Conservation (phyloP, 768 basidiomycete species). For the Podaxis pistillaris region DNA sequence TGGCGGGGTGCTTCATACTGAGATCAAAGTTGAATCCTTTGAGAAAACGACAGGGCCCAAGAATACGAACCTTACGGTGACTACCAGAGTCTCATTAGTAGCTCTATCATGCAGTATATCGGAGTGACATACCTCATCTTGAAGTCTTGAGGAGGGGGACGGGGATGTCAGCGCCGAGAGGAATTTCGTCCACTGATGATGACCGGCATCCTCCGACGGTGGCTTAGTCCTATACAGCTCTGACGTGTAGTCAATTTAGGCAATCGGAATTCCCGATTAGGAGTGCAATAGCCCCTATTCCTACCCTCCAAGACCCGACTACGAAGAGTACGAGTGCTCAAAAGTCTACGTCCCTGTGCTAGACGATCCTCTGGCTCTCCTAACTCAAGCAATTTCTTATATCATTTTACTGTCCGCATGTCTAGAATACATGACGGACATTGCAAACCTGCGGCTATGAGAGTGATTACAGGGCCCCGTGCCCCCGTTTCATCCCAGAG, state of each 20-base stretch:
- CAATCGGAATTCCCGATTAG: background rate
- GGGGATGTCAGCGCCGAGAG: slow-evolving; percentile 30
- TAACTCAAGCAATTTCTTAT: no score
- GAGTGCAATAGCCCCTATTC: background rate
- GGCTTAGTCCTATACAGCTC: slow-evolving; percentile 43
- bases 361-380: no score
- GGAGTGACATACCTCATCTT: slow-evolving; percentile 60
- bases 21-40: slow-evolving; percentile 15
- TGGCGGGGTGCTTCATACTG: slow-evolving; percentile 99
- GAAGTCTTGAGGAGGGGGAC: slow-evolving; percentile 40
- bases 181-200: slow-evolving; percentile 24
- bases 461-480: background rate
- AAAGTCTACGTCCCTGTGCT: background rate
- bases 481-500: background rate
- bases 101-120: slow-evolving; percentile 9
- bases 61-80: slow-evolving; percentile 78
- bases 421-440: no score
- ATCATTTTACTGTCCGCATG: no score
- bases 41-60: slow-evolving; percentile 12
- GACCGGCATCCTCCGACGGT: slow-evolving; percentile 38
- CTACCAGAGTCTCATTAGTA: slow-evolving; percentile 33
- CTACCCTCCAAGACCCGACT: background rate
- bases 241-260: background rate
- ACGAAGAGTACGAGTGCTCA: background rate
- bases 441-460: no score